phyloP scores from a whole-genome alignment of 805 yeast species.

The Kazachstania kunashirensis region DNA sequence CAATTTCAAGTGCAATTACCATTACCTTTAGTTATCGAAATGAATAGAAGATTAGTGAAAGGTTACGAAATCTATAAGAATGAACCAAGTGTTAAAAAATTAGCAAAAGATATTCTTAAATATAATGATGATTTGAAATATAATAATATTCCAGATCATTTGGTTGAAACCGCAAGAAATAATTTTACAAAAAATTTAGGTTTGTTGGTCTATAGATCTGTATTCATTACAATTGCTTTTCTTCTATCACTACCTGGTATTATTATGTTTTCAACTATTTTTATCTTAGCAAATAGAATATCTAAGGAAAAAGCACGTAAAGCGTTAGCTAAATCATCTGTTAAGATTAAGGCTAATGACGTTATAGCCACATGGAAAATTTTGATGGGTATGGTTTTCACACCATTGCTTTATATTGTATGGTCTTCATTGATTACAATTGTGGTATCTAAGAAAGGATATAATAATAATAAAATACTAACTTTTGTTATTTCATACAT shows the following conservation, averaged over 20 bases:
- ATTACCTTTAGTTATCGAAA: slow-evolving; percentile 74
- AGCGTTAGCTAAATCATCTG: slow-evolving; percentile 81
- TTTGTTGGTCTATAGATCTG: slow-evolving; percentile 47
- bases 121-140: slow-evolving; percentile 69
- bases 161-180: slow-evolving; percentile 43
- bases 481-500: slow-evolving; percentile 47
- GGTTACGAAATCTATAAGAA: slow-evolving; percentile 72
- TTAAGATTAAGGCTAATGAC: slow-evolving; percentile 84
- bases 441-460: slow-evolving; percentile 18
- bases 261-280: slow-evolving; percentile 78
- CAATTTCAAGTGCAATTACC: slow-evolving; percentile 66
- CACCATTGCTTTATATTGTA: slow-evolving; percentile 74
- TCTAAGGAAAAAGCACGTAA: slow-evolving; percentile 62
- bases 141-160: slow-evolving; percentile 47
- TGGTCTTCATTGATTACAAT: slow-evolving; percentile 57
- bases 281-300: slow-evolving; percentile 63
- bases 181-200: slow-evolving; percentile 41
- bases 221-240: slow-evolving; percentile 47
- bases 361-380: slow-evolving; percentile 98
- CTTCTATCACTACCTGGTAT: slow-evolving; percentile 80
- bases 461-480: slow-evolving; percentile 24
- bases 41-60: slow-evolving; percentile 75
- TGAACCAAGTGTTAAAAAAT: slow-evolving; percentile 52
- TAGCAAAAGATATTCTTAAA: slow-evolving; percentile 52
- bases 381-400: slow-evolving; percentile 75